phyloP scores from a whole-genome alignment of 768 basidiomycete genomes.

The Lactarius pseudohatsudake region DNA sequence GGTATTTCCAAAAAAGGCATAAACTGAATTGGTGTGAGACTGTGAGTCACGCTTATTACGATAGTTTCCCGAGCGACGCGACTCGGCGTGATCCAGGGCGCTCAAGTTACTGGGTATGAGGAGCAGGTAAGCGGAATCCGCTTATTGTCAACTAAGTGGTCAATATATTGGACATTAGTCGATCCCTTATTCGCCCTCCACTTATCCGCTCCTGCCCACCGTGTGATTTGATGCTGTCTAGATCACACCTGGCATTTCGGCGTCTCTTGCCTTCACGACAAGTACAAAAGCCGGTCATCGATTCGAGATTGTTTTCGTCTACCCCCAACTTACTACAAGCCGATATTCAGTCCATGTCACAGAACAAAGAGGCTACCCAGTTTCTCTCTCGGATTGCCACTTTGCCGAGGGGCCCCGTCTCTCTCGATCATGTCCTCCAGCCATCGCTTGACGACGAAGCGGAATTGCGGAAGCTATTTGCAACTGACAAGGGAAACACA shows the following conservation, averaged over 20 bases:
- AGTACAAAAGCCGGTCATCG: background rate
- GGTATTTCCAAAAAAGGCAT: background rate
- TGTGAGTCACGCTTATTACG: background rate
- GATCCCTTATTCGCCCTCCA: no score
- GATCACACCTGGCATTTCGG: background rate
- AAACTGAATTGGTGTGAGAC: background rate
- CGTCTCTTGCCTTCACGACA: no score
- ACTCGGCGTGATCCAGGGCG: background rate
- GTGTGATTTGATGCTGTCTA: no score
- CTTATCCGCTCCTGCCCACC: no score
- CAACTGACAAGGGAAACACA: slow-evolving; percentile 49
- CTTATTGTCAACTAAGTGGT: no score
- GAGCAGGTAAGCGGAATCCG: no score
- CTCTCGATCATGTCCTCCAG: slow-evolving; percentile 47
- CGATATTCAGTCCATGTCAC: slow-evolving; percentile 28
- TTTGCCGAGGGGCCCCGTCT: slow-evolving; percentile 35
- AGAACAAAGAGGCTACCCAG: slow-evolving; percentile 34
- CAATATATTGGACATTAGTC: no score
- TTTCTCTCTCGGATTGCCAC: slow-evolving; percentile 33
- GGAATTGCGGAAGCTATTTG: slow-evolving; percentile 54
- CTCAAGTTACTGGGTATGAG: background rate
- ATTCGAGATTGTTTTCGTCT: background rate
- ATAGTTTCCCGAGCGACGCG: background rate
- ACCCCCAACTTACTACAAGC: no score
- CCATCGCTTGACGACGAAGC: slow-evolving; percentile 59